Conservation (phyloP, 768 basidiomycete species). For the Sporobolomyces phaffii region DNA sequence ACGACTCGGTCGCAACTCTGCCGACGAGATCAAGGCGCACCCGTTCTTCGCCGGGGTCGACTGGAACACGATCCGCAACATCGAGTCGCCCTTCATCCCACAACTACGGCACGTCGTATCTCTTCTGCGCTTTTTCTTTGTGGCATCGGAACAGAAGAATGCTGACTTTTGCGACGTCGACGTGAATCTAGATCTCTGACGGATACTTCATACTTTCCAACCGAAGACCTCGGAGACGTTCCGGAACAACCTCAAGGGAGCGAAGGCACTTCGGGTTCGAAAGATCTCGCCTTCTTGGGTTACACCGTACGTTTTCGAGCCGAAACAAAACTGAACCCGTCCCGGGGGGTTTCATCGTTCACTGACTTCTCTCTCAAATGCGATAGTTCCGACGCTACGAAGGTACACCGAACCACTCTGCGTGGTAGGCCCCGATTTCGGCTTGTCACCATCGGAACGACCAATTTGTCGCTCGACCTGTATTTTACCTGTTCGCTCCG, state of each 20-base stretch:
- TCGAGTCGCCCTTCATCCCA: slow-evolving; percentile 95
- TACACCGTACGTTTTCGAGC: slow-evolving; percentile 41
- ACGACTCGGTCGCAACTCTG: slow-evolving; percentile 53
- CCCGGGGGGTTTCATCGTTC: not conserved
- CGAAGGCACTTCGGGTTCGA: slow-evolving; percentile 31
- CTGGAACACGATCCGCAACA: slow-evolving; percentile 77
- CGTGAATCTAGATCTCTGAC: slow-evolving; percentile 40
- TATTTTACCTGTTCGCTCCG: not conserved
- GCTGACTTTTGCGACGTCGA: not conserved
- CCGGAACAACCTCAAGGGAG: slow-evolving; percentile 46
- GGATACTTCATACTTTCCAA: slow-evolving; percentile 51
- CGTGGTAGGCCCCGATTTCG: no score
- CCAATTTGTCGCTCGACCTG: no score
- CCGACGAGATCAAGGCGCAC: slow-evolving; percentile 84
- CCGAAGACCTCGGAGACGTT: slow-evolving; percentile 51
- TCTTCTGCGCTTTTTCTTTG: not conserved
- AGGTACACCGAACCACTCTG: slow-evolving; percentile 25
- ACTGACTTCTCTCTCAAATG: not conserved
- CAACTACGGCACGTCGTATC: slow-evolving; percentile 52
- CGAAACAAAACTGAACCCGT: not conserved
- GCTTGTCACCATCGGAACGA: no score
- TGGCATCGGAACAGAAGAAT: no score
- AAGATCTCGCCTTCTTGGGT: slow-evolving; percentile 49
- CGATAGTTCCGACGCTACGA: slow-evolving; percentile 42
- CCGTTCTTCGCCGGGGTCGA: slow-evolving; percentile 92